phyloP scores from a whole-genome alignment of 2,329 filamentous ascomycete species.

The Fusarium sp. region DNA sequence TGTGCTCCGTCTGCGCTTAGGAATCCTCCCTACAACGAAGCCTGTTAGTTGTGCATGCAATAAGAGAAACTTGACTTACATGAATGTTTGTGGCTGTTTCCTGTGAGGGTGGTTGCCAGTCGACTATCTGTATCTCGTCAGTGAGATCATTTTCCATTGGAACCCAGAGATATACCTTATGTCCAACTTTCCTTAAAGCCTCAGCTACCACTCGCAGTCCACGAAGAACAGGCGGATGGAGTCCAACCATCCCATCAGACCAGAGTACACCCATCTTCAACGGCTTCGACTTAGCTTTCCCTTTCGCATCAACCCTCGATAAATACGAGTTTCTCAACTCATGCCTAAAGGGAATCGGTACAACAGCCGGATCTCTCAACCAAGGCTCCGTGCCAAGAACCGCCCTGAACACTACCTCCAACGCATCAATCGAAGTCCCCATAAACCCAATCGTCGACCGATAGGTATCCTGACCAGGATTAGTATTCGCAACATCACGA shows the following conservation, averaged over 20 bases:
- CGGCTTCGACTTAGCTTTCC: conserved; percentile 33
- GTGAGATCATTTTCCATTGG: too few relatives aligned
- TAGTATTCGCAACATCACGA: conserved; percentile 43
- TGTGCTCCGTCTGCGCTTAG: conserved; percentile 52
- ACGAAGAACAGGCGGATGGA: conserved; percentile 69
- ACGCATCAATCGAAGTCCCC: conserved; percentile 65
- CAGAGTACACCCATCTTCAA: conserved; percentile 68
- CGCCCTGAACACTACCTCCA: conserved; percentile 68
- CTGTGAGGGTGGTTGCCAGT: conserved; percentile 35
- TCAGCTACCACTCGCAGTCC: conserved; percentile 13
- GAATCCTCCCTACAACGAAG: conserved; percentile 44
- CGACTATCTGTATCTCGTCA: conserved; percentile 40
- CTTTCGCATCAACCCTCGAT: conserved; percentile 40
- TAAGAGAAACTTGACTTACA: neutral
- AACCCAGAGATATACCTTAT: conserved; percentile 53
- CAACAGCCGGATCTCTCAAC: conserved; percentile 72
- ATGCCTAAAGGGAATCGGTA: conserved; percentile 75
- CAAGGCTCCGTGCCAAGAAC: conserved; percentile 72
- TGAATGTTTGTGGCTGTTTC: conserved; percentile 26
- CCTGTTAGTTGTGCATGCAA: fast-evolving
- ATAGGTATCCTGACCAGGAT: conserved; percentile 70
- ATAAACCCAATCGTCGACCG: conserved; percentile 74
- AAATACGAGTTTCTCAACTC: conserved; percentile 58
- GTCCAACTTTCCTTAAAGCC: conserved; percentile 44
- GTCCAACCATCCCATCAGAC: conserved; percentile 63